Base-by-base conservation (phyloP, 768 basidiomycete genomes). In the Mycena polygramma region DNA sequence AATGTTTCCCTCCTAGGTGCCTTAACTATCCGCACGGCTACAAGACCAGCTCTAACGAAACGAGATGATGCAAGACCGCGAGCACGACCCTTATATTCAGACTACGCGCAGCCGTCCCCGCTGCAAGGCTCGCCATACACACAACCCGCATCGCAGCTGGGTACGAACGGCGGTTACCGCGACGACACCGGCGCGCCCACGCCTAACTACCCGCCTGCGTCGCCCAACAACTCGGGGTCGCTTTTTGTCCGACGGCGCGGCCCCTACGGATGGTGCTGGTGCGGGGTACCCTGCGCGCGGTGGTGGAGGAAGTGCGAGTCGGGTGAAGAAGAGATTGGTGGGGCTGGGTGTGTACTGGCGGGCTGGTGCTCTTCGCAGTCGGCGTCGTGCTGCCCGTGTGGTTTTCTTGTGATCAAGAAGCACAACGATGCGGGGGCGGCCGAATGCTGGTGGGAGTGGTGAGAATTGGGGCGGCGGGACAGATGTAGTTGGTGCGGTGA, bases 361-460 rank as follows among this genome's bases (percentile, higher is more conserved):
- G 87, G 13, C 81, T 77, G 9, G 79, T 82, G 14, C 74, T 85
- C 2, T 73, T 84, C 1, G 75, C 87, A 5, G 54, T 19, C 26
- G 91, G 83, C 4, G 82, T 92, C 43, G 77, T 88, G 43, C 77
- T 93, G 0, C 88, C 90, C 1, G 82, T 93, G 20, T 91, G 88
- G n/a, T 75, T 86, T 93, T 74, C 74, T 80, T 14, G 83, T 89
- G 49, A 83, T 89, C 70, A 91, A 89, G 22, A 79, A 81, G 26
- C 70, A 76, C 66, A 75, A 61, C 63, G 65, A 75, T n/a, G 8
- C 14, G 15, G 35, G 13, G 4, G 53, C 53, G 53, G 53, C n/a
- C 30, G 14, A 17, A 3, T 17, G 7, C 15, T 2, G 36, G 35
- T 20, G 30, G 30, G 35, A 24, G 35, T 19, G 45, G 45, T 19